Evolutionary conservation across 345 rosid genomes (phyloP), one percentile per base, ranked within the genome.

Genomic region (Sapria himalayana): DNA sequence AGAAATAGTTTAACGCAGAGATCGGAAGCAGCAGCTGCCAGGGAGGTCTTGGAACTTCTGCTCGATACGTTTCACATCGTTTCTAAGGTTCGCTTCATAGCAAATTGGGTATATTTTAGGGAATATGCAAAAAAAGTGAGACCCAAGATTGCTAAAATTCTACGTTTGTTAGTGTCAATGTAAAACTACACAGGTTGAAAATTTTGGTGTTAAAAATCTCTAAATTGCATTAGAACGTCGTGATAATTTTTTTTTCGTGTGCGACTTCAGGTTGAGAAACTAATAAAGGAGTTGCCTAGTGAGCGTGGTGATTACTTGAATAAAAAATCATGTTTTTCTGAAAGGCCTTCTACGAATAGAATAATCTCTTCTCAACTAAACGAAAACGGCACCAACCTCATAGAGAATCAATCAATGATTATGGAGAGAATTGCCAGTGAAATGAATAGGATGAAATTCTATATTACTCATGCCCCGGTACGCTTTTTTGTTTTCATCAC

Each of bases 361-460:
- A 76, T 63, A 13, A 25, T 49, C 37, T 32, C 71, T 38, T 42
- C 57, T 43, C 78, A 50, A 36, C 66, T 57, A 25, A 45, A 48
- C 20, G 80, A 89, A 61, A 75, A 72, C 49, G 99, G 92, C 46
- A 62, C 75, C 4, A 84, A 70, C 63, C 49, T 80, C 46, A 63
- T 92, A 43, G 99, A 89, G 71, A 79, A 91, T 22, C 93, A 84
- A 60, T 82, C 93, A 74, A 80, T 82, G 93, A 82, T 84, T 37
- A 58, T 89, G 53, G 99, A 89, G 55, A 73, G 95, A 67, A 84
- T 89, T 64, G 95, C 99, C 43, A 84, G 85, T 23, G 95, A 84
- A 67, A 84, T 89, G 93, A 89, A 84, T 70, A 70, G 99, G 42
- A 76, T 89, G 16, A 84, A 80, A 63, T 89, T 91, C 70, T 73